A percentile compares a stretch with the other conserved stretches of the same genome.
Evolutionary conservation across 2,329 filamentous ascomycete genomes (phyloP).

Genomic region (Gremmenia infestans): DNA sequence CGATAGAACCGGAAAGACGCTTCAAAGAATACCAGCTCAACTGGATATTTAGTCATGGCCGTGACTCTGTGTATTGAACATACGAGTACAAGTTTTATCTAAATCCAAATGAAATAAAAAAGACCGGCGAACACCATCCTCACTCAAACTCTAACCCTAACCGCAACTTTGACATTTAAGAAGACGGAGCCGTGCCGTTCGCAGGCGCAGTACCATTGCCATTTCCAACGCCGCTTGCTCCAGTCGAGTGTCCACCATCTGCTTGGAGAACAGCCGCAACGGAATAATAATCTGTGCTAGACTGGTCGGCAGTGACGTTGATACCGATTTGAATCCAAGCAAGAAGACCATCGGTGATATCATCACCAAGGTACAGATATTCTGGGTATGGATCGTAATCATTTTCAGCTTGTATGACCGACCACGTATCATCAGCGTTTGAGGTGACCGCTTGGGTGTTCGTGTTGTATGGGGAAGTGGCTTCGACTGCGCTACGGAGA

Average conservation of each 20-base stretch:
- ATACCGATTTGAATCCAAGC: slow-evolving; percentile 46
- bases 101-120: neutral
- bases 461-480: slow-evolving; percentile 38
- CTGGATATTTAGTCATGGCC: neutral
- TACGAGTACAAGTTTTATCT: neutral
- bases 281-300: slow-evolving; percentile 11
- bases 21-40: neutral
- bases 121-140: neutral
- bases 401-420: slow-evolving; percentile 42
- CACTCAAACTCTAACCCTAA: neutral
- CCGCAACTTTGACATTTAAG: neutral
- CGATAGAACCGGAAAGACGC: neutral
- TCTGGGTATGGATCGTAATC: slow-evolving; percentile 48
- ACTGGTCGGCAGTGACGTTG: slow-evolving; percentile 31
- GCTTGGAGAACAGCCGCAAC: slow-evolving; percentile 15
- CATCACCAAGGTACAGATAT: slow-evolving; percentile 47
- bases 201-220: neutral
- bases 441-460: slow-evolving; percentile 40
- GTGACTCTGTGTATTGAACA: neutral
- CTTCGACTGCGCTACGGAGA: slow-evolving; percentile 44
- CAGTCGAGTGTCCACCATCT: slow-evolving; percentile 14
- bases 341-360: slow-evolving; percentile 41
- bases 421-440: slow-evolving; percentile 43
- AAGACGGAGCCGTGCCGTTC: neutral
- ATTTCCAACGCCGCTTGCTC: neutral